Base-by-base conservation (phyloP, 192 early-diverging fungal species). In the Podila epigama region DNA sequence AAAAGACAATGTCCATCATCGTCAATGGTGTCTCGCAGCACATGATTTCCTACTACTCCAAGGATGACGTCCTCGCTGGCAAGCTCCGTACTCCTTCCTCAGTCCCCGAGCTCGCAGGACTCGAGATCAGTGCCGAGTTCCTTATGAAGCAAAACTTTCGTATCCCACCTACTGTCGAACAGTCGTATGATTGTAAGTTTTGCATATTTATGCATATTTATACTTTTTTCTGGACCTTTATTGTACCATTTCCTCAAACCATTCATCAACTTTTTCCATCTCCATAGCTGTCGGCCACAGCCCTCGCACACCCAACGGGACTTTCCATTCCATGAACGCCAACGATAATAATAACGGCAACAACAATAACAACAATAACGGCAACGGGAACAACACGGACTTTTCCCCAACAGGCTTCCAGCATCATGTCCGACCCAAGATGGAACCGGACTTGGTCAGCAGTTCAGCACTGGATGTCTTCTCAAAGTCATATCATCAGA, bases 1-100 rank as follows among this genome's bases (percentile, higher is more conserved):
- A 94, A 58, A 91, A 92, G 68, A 91, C 92, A 18, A 91, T 94
- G 81, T 92, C 92, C 12, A 84, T 94, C 58, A 64, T 86, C 2
- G 87, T 92, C 25, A 84, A 88, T 59, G 87, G 87, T 18, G 79
- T 84, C 28, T 63, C 80, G 20, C 87, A 88, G 56, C 85, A 88
- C 58, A 60, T 88, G 67, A 86, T 88, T 39, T 84, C 82, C 20
- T 88, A 88, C 55, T 88, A 88, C 57, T 81, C 73, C 13, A 85
- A 84, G 44, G 82, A 85, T 27, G 87, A 88, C 63, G 83, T 88
- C 22, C 39, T 88, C 4, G 63, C 73, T 11, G 73, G 81, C 16
- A 79, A 65, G 55, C 68, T 88, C n/a, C 75, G 84, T 15, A 86
- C 84, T 20, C 87, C 87, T 20, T 85, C 87, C 5, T 80, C 83